Evolutionary conservation across 1,284 basidiomycete genomes (phyloP).

Genomic region (Pseudozyma hubeiensis): DNA sequence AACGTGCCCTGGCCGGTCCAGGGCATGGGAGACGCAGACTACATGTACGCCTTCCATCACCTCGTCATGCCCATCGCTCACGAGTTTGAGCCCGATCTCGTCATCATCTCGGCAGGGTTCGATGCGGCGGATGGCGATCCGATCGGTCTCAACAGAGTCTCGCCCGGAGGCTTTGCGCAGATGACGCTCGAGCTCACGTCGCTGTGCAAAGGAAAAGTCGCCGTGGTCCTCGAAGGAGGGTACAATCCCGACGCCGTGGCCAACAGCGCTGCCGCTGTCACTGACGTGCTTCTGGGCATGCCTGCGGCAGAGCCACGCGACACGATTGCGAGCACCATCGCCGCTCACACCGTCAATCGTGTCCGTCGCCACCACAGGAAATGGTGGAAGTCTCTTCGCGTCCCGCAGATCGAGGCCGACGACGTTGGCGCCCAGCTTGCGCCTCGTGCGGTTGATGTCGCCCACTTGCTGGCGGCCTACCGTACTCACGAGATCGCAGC

Average conservation of each 20-base stretch:
- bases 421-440: slow-evolving; percentile 19
- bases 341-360: slow-evolving; percentile 86
- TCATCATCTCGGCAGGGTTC: slow-evolving; percentile 97
- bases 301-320: slow-evolving; percentile 77
- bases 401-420: slow-evolving; percentile 28
- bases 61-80: slow-evolving; percentile 96
- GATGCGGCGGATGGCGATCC: slow-evolving; percentile 94
- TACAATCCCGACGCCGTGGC: slow-evolving; percentile 93
- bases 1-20: slow-evolving; percentile 93
- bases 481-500: slow-evolving; percentile 81
- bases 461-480: slow-evolving; percentile 84
- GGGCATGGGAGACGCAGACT: slow-evolving; percentile 94
- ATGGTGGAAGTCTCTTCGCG: slow-evolving; percentile 83
- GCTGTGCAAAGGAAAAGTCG: slow-evolving; percentile 87
- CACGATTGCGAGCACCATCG: slow-evolving; percentile 66
- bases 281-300: slow-evolving; percentile 85
- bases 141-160: slow-evolving; percentile 88
- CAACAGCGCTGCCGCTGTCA: slow-evolving; percentile 85
- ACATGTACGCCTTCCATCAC: slow-evolving; percentile 94
- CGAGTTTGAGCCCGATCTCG: slow-evolving; percentile 94
- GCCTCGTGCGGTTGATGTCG: slow-evolving; percentile 45
- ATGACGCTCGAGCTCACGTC: slow-evolving; percentile 96
- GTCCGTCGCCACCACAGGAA: slow-evolving; percentile 87
- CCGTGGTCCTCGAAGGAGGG: slow-evolving; percentile 96
- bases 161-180: slow-evolving; percentile 94